phyloP scores from a whole-genome alignment of 441 rosid species.

The Macaranga tanarius region DNA sequence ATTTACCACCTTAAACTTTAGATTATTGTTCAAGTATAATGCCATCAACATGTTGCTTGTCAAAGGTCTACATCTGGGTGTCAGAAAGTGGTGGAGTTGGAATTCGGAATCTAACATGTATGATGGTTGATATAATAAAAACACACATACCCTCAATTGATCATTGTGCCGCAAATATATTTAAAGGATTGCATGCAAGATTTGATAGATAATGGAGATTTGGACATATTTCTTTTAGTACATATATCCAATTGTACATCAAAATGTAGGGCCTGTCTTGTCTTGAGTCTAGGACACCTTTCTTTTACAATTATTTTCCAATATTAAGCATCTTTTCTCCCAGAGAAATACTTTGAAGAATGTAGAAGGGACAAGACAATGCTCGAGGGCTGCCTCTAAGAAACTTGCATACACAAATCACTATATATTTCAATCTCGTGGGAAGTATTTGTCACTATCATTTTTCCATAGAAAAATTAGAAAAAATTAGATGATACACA shows the following conservation, averaged over 20 bases:
- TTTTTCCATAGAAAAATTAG: constrained; percentile 35
- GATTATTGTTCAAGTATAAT: constrained; percentile 17
- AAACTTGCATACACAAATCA: constrained; percentile 1
- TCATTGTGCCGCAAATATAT: constrained; percentile 1
- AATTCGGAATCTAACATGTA: constrained; percentile 9
- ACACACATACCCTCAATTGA: not conserved
- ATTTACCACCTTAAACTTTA: not conserved
- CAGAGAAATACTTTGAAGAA: not conserved
- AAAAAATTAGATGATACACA: constrained; percentile 42
- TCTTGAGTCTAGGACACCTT: not conserved
- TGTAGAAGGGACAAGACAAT: constrained; percentile 7
- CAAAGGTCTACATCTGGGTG: constrained; percentile 16
- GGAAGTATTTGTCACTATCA: constrained; percentile 30
- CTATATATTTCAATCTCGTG: constrained; percentile 18
- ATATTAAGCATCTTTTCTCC: not conserved
- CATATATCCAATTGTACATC: not conserved
- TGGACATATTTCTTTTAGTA: constrained; percentile 4
- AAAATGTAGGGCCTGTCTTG: constrained; percentile 12
- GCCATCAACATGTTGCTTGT: not conserved
- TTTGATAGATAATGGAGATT: constrained; percentile 10
- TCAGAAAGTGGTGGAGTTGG: constrained; percentile 27
- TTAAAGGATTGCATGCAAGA: constrained; percentile 25
- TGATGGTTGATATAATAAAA: constrained; percentile 7
- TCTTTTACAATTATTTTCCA: constrained; percentile 22
- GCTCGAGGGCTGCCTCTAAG: constrained; percentile 19